Percentiles rank a stretch among this genome's conserved stretches.
phyloP scores from a whole-genome alignment of 805 yeast genomes.

The Cyberlindnera galapagoensis region DNA sequence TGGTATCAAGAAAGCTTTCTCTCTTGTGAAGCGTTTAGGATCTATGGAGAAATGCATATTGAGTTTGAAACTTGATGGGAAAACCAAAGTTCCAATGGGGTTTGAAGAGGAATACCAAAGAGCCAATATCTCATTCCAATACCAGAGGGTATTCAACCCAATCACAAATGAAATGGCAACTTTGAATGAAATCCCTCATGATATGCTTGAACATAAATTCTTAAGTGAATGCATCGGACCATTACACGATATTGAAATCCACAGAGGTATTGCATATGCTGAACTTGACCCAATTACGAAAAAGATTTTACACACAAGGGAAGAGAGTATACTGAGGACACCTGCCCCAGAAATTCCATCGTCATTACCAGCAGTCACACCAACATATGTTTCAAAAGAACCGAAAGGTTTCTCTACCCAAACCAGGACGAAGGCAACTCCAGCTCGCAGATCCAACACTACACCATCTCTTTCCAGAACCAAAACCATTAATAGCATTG shows the following conservation, averaged over 20 bases:
- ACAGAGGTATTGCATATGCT: constrained; percentile 55
- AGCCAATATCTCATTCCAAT: constrained; percentile 77
- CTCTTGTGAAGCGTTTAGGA: constrained; percentile 43
- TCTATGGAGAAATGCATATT: constrained; percentile 50
- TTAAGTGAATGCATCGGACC: constrained; percentile 35
- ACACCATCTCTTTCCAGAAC: constrained; percentile 1
- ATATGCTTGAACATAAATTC: constrained; percentile 19
- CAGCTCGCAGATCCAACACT: constrained; percentile 4
- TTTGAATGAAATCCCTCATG: constrained; percentile 48
- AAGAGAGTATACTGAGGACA: constrained; percentile 4
- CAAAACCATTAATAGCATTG: constrained; percentile 9
- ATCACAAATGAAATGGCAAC: constrained; percentile 39
- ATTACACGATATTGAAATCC: constrained; percentile 37
- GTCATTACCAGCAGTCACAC: neutral
- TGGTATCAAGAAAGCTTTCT: constrained; percentile 74
- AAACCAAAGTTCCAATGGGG: constrained; percentile 43
- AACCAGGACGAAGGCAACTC: neutral
- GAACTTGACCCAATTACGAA: constrained; percentile 52
- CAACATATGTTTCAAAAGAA: neutral
- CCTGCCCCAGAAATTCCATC: too few relatives aligned
- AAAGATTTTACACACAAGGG: constrained; percentile 15
- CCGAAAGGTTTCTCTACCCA: neutral
- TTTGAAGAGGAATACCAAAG: constrained; percentile 54
- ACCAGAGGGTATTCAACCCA: constrained; percentile 84
- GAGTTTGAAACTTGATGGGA: constrained; percentile 56